These are phyloP conservation scores for Auxenochlorella pyrenoidosa DNA, from an alignment of 139 green algal species.

Conservation along the genomic window DNA sequence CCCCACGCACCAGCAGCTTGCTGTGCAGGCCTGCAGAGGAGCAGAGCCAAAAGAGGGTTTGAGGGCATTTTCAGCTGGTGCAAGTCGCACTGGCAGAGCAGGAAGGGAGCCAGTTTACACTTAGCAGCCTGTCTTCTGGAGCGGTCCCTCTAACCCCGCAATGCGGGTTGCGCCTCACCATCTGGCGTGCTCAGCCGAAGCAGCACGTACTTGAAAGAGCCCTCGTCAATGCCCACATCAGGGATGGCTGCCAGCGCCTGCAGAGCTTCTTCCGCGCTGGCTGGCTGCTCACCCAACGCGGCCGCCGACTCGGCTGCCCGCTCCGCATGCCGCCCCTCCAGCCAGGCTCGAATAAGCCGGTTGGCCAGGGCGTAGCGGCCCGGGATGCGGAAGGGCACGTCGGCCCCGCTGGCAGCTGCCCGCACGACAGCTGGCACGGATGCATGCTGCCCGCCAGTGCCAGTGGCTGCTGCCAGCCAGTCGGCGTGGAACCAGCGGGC, in stretches of 20 bases:
- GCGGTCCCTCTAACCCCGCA: too few species aligned
- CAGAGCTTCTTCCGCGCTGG: neutral
- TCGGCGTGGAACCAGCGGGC: constrained; percentile 76
- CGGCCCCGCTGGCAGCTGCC: neutral
- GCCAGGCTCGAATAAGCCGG: constrained; percentile 64
- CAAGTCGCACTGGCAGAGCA: too few species aligned
- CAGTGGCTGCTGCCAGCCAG: constrained; percentile 35
- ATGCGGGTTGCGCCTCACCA: neutral
- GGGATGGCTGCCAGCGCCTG: constrained; percentile 23
- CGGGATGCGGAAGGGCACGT: constrained; percentile 57
- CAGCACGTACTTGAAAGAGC: constrained; percentile 88
- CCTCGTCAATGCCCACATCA: constrained; percentile 60
- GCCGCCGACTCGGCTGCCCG: neutral
- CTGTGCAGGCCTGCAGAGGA: constrained; percentile 28
- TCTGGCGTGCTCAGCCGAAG: constrained; percentile 58
- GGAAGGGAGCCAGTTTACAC: too few species aligned
- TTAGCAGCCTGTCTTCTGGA: too few species aligned
- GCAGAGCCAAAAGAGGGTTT: too few species aligned
- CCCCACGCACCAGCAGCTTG: constrained; percentile 83
- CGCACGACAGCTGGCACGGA: too few species aligned
- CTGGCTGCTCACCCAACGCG: neutral
- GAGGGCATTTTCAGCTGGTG: neutral
- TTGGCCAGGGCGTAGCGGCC: constrained; percentile 65
- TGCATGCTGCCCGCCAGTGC: neutral
- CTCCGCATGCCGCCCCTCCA: constrained; percentile 12